Evolutionary conservation across 179 eudicot species (phyloP).

Genomic region (Nepenthes alata): DNA sequence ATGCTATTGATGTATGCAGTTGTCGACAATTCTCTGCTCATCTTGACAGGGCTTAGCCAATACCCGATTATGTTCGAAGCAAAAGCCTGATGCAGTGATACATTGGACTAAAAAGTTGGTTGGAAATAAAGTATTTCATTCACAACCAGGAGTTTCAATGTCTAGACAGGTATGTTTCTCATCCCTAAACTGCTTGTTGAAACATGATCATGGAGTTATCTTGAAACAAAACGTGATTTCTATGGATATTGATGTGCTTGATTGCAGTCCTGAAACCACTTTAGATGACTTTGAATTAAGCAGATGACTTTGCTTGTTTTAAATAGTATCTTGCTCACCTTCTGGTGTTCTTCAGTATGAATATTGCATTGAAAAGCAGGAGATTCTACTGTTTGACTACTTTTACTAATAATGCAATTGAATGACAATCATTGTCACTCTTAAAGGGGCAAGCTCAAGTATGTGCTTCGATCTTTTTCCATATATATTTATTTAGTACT

Average conservation of each 20-base stretch:
- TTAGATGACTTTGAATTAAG: neutral
- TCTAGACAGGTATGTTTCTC: slow-evolving; percentile 22
- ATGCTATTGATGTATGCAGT: slow-evolving; percentile 4
- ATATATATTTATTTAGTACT: too few relatives aligned
- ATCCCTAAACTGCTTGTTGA: slow-evolving; percentile 2
- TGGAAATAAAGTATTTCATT: slow-evolving; percentile 10
- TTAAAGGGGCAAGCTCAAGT: too few relatives aligned
- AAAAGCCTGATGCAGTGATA: slow-evolving; percentile 14
- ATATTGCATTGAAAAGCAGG: neutral
- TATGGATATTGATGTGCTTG: neutral
- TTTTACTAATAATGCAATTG: neutral
- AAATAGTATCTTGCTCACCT: neutral
- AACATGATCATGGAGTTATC: neutral
- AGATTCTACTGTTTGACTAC: neutral
- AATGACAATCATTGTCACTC: too few relatives aligned
- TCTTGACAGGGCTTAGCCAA: slow-evolving; percentile 26
- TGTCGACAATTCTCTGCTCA: neutral
- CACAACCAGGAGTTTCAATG: slow-evolving; percentile 10
- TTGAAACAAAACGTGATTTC: neutral
- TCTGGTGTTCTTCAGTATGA: neutral
- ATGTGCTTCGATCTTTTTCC: too few relatives aligned
- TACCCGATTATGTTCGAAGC: slow-evolving; percentile 13
- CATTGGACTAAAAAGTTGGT: slow-evolving; percentile 16
- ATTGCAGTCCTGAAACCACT: neutral
- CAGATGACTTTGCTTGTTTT: neutral